A percentile compares a stretch with the other conserved stretches of the same genome.
Conservation (phyloP, 495 filamentous ascomycete genomes). For the Viridothelium virens region DNA sequence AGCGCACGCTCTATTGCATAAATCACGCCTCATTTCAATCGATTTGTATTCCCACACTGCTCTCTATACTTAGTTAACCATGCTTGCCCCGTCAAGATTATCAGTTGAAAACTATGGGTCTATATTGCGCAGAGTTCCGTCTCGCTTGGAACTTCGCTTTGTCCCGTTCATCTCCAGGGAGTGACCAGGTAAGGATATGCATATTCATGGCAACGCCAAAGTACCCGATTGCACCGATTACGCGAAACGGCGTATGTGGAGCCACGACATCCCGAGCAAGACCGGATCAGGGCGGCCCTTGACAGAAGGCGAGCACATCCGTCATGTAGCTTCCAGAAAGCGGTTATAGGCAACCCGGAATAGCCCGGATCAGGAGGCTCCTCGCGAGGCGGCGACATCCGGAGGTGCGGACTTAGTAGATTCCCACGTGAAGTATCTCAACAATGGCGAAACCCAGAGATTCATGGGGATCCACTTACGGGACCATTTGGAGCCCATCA, state of each 20-base stretch:
- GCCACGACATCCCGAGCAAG: slow-evolving; percentile 1
- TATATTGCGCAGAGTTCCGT: not conserved
- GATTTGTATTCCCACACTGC: slow-evolving; percentile 5
- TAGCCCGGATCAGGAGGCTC: not conserved
- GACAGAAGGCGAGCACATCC: not conserved
- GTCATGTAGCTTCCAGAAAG: not conserved
- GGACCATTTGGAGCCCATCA: no score
- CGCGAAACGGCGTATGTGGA: not conserved
- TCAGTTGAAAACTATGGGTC: no score
- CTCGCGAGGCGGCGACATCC: not conserved
- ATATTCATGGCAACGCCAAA: not conserved
- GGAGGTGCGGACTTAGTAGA: not conserved
- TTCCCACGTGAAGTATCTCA: not conserved
- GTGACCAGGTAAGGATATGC: not conserved
- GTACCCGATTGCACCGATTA: not conserved
- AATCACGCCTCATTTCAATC: not conserved
- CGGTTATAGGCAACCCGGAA: not conserved
- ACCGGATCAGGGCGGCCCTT: not conserved
- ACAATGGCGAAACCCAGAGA: not conserved
- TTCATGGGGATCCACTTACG: no score
- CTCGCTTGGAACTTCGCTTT: not conserved
- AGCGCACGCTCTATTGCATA: slow-evolving; percentile 1
- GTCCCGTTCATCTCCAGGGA: not conserved
- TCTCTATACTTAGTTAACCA: not conserved
- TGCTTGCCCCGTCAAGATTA: not conserved